Base-by-base conservation (phyloP, 1,284 basidiomycete species). In the Puccinia coronata region DNA sequence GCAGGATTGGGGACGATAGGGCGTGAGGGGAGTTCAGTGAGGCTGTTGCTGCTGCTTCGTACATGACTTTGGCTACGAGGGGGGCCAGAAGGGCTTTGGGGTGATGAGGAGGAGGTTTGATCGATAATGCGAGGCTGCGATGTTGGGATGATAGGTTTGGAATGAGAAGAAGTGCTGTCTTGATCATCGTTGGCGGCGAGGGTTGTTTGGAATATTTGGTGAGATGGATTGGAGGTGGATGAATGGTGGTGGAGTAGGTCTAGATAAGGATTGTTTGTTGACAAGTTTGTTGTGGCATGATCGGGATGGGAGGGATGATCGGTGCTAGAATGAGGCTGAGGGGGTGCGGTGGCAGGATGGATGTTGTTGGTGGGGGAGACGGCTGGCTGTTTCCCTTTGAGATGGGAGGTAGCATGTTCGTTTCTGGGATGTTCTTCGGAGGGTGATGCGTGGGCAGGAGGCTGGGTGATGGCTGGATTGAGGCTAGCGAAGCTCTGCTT, bases 401-500 rank as follows among this genome's bases (percentile, higher is more conserved):
- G 51, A 28, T 41, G 73, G 49, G 53, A 8, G 25, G 25, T n/a
- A 25, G 49, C 5, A 34, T n/a, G 59, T 43, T 65, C 28, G 1
- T 36, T 28, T 31, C 34, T 28, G 25, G 11, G 72, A 59, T 1
- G 9, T n/a, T n/a, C n/a, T n/a, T n/a, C n/a, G n/a, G n/a, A n/a
- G n/a, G n/a, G n/a, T n/a, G n/a, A n/a, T n/a, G n/a, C n/a, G n/a
- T n/a, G n/a, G n/a, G n/a, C n/a, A n/a, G n/a, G 28, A 4, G 28
- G 61, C 25, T n/a, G 1, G 11, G 41, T 39, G 36, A 23, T 34
- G 49, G 47, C 36, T 67, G 41, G 23, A 34, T 55, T 39, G 8
- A 78, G 23, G 49, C 65, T 78, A 39, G 76, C 76, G 16, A 72
- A 31, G 63, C 67, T 71, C 41, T 65, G 65, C 51, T 80, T 70